A percentile compares a stretch with the other conserved stretches of the same genome.
Conservation (phyloP, 805 yeast species). For the Grigorovia jiainica region DNA sequence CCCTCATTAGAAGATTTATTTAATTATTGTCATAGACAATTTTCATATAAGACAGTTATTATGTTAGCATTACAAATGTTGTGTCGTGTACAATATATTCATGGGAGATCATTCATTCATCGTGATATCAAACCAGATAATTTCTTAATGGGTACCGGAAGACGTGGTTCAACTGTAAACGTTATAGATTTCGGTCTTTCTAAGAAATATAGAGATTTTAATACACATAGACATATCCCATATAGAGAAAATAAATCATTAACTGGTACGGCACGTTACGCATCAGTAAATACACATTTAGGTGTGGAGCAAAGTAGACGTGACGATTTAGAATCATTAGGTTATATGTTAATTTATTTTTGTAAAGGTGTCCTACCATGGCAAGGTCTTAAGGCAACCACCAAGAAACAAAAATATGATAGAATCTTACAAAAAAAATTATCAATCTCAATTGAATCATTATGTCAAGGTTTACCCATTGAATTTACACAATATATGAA, state of each 20-base stretch:
- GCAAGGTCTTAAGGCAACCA: slow-evolving; percentile 97
- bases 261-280: slow-evolving; percentile 97
- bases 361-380: slow-evolving; percentile 95
- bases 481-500: slow-evolving; percentile 84
- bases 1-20: slow-evolving; percentile 92
- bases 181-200: slow-evolving; percentile 93
- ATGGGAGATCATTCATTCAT: slow-evolving; percentile 85
- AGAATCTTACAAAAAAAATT: slow-evolving; percentile 91
- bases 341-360: slow-evolving; percentile 88
- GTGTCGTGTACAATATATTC: slow-evolving; percentile 90
- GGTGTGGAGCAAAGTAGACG: slow-evolving; percentile 96
- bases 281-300: slow-evolving; percentile 87
- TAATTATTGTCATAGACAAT: slow-evolving; percentile 90
- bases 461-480: slow-evolving; percentile 85
- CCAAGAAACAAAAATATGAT: slow-evolving; percentile 94
- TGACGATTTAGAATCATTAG: slow-evolving; percentile 91
- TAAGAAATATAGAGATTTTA: slow-evolving; percentile 87
- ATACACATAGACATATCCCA: slow-evolving; percentile 90
- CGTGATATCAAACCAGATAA: slow-evolving; percentile 83
- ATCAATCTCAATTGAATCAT: slow-evolving; percentile 75
- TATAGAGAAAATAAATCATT: slow-evolving; percentile 92
- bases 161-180: slow-evolving; percentile 90
- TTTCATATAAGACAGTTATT: slow-evolving; percentile 86
- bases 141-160: slow-evolving; percentile 79
- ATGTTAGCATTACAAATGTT: slow-evolving; percentile 89